Percentiles rank a stretch among this genome's conserved stretches.
phyloP scores from a whole-genome alignment of 257 asterid species.

The Jacaranda mimosifolia region DNA sequence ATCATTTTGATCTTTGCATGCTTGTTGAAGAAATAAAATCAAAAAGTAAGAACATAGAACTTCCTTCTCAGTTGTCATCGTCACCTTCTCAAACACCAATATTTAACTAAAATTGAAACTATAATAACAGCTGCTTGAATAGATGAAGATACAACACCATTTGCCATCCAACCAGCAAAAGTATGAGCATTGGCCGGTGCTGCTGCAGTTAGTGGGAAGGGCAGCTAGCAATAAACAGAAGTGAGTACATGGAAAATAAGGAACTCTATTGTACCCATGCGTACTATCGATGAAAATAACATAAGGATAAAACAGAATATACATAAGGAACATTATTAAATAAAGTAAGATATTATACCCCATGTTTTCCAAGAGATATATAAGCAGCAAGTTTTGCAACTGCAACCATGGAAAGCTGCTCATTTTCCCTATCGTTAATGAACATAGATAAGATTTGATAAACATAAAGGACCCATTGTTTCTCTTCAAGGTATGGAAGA shows the following conservation, averaged over 20 bases:
- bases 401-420: slow-evolving; percentile 89
- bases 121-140: slow-evolving; percentile 96
- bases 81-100: slow-evolving; percentile 28
- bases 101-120: slow-evolving; percentile 28
- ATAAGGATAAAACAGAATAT: slow-evolving; percentile 12
- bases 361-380: slow-evolving; percentile 87
- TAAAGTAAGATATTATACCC: slow-evolving; percentile 55
- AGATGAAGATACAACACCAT: slow-evolving; percentile 92
- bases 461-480: background rate
- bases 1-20: background rate
- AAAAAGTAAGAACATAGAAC: background rate
- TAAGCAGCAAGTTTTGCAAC: slow-evolving; percentile 79
- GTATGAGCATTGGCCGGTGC: slow-evolving; percentile 88
- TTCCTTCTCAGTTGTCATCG: background rate
- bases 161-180: slow-evolving; percentile 98
- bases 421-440: slow-evolving; percentile 81
- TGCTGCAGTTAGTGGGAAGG: slow-evolving; percentile 87
- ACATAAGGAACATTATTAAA: background rate
- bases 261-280: background rate
- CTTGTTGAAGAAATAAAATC: background rate
- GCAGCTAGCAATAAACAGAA: slow-evolving; percentile 59
- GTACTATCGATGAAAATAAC: background rate
- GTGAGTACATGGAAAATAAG: background rate
- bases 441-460: slow-evolving; percentile 25
- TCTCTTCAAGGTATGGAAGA: background rate